Conservation (phyloP, 192 early-diverging fungal species). For the Thamnidium elegans region DNA sequence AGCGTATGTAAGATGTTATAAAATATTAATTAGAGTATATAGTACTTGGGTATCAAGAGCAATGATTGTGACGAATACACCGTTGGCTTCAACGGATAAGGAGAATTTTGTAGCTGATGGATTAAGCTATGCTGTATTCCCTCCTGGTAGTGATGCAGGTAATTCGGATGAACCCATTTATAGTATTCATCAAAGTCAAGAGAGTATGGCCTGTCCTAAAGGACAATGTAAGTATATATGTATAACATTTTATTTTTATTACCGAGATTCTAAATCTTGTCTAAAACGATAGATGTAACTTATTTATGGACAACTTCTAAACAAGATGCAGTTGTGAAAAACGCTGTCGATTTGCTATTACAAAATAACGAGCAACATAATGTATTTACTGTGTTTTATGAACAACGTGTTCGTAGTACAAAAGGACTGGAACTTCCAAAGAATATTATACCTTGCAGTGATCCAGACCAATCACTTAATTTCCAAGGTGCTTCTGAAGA, state of each 20-base stretch:
- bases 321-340: conserved; percentile 15
- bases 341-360: neutral
- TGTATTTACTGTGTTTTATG: conserved; percentile 36
- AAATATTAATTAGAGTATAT: neutral
- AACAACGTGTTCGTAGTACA: conserved; percentile 35
- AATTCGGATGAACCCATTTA: conserved; percentile 3
- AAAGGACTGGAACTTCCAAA: conserved; percentile 36
- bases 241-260: neutral
- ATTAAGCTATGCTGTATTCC: conserved; percentile 18
- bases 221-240: conserved; percentile 24
- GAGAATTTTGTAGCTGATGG: conserved; percentile 11
- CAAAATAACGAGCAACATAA: conserved; percentile 24
- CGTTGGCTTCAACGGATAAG: conserved; percentile 1
- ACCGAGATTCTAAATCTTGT: neutral
- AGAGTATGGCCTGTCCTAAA: conserved; percentile 24
- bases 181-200: conserved; percentile 17
- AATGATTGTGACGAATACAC: conserved; percentile 8
- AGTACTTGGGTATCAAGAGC: conserved; percentile 19
- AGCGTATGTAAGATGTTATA: neutral
- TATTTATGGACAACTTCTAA: conserved; percentile 35
- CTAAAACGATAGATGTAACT: conserved; percentile 34
- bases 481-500: conserved; percentile 46
- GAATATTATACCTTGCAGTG: conserved; percentile 45
- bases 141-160: conserved; percentile 12
- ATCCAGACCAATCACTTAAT: conserved; percentile 41